phyloP scores from a whole-genome alignment of 1,139 yeast species.

The Geotrichum fermentans region DNA sequence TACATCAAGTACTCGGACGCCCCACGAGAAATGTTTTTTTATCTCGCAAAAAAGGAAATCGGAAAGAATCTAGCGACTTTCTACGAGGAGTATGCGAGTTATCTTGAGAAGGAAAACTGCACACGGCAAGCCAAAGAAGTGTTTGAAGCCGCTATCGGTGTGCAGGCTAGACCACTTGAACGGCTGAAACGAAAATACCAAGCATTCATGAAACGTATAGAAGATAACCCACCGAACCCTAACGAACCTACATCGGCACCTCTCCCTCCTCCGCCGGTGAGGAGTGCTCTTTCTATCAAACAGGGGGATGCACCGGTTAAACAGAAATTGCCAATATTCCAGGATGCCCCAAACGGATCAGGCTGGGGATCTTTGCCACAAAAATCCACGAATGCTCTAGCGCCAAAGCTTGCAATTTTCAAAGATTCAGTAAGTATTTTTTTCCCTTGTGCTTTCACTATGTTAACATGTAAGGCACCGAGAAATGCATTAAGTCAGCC shows the following conservation, averaged over 20 bases:
- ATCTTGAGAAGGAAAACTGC: constrained; percentile 51
- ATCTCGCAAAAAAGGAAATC: constrained; percentile 66
- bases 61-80: constrained; percentile 64
- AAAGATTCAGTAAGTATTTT: constrained; percentile 35
- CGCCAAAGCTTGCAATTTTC: constrained; percentile 40
- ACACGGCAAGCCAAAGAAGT: constrained; percentile 59
- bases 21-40: constrained; percentile 67
- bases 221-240: constrained; percentile 29
- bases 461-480: constrained; percentile 1
- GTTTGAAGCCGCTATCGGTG: constrained; percentile 54
- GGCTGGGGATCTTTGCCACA: not conserved
- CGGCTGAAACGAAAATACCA: constrained; percentile 50
- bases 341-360: not conserved
- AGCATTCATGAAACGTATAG: constrained; percentile 44
- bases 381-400: not conserved
- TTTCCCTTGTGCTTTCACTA: not conserved
- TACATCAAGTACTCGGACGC: constrained; percentile 65
- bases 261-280: constrained; percentile 25
- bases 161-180: constrained; percentile 58
- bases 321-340: constrained; percentile 11
- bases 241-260: constrained; percentile 27
- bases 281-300: constrained; percentile 25
- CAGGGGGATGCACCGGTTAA: constrained; percentile 20
- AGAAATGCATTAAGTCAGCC: constrained; percentile 12
- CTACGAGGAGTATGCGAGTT: constrained; percentile 76